phyloP scores from a whole-genome alignment of 345 rosid species.

The Brassica juncea region DNA sequence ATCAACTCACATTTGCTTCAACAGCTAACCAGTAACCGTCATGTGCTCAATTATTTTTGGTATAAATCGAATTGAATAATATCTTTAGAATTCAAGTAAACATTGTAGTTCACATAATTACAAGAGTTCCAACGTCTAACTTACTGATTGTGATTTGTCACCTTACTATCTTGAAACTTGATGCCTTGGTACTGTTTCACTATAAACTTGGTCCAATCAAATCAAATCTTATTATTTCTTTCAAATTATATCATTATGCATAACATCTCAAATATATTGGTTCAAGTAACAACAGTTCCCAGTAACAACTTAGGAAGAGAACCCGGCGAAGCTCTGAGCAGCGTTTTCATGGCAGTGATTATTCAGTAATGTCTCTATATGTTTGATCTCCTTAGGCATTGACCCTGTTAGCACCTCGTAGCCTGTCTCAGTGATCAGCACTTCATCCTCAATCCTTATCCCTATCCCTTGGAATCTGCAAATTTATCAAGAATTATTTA shows the following conservation, averaged over 20 bases:
- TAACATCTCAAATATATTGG: not conserved
- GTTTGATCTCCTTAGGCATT: constrained; percentile 88
- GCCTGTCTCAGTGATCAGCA: constrained; percentile 89
- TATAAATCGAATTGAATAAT: not conserved
- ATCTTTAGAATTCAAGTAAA: not conserved
- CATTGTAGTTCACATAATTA: not conserved
- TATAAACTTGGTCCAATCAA: not conserved
- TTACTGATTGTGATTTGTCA: constrained; percentile 33
- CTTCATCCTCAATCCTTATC: constrained; percentile 95
- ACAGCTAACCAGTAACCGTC: constrained; percentile 34
- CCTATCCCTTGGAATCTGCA: constrained; percentile 84
- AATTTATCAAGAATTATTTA: not conserved
- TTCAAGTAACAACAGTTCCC: not conserved
- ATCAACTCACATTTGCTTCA: constrained; percentile 17
- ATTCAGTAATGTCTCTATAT: constrained; percentile 70
- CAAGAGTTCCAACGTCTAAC: constrained; percentile 32
- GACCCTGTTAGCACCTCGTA: constrained; percentile 95
- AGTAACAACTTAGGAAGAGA: not conserved
- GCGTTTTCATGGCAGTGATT: constrained; percentile 44
- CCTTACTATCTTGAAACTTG: constrained; percentile 17
- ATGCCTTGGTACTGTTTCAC: not conserved
- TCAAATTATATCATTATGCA: not conserved
- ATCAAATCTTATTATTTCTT: not conserved
- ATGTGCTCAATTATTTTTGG: constrained; percentile 7
- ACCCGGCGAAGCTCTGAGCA: constrained; percentile 10